A percentile compares a stretch with the other conserved stretches of the same genome.
These are phyloP conservation scores for Leccinum pachyderme DNA, from an alignment of 1,284 basidiomycete species.

Conservation along the genomic window DNA sequence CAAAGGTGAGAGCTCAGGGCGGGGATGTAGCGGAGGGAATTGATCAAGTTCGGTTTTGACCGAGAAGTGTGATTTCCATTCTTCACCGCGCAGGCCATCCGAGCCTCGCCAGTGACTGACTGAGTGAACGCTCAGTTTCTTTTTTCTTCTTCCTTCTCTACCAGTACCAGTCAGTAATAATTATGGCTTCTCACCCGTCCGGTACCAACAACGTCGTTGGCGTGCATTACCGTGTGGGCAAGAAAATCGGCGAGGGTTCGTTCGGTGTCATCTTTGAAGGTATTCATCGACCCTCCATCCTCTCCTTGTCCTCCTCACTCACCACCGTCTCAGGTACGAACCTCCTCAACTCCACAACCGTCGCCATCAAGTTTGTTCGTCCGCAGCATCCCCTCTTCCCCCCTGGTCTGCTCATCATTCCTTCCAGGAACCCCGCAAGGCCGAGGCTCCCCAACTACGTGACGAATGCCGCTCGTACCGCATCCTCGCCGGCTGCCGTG, in stretches of 20 bases:
- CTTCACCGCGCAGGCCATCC: conserved; percentile 30
- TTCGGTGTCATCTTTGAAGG: conserved; percentile 85
- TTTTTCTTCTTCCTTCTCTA: conserved; percentile 5
- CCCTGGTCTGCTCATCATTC: conserved; percentile 9
- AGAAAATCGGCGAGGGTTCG: conserved; percentile 85
- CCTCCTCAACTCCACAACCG: conserved; percentile 80
- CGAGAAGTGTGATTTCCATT: conserved; percentile 30
- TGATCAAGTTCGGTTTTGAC: conserved; percentile 29
- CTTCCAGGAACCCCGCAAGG: conserved; percentile 91
- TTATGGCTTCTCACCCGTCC: conserved; percentile 44
- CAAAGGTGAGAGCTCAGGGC: conserved; percentile 12
- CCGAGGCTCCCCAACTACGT: conserved; percentile 93
- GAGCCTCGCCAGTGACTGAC: conserved; percentile 24
- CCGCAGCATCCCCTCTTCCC: conserved; percentile 3
- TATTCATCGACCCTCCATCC: conserved; percentile 25
- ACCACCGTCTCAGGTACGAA: conserved; percentile 65
- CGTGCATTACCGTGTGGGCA: conserved; percentile 74
- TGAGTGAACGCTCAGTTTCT: neutral
- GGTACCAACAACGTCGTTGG: conserved; percentile 70
- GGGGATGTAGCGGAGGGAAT: conserved; percentile 22
- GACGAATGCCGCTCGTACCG: conserved; percentile 98
- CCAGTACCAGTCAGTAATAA: conserved; percentile 15
- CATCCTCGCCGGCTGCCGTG: conserved; percentile 90
- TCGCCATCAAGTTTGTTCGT: conserved; percentile 97
- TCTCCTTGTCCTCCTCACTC: neutral